phyloP scores from a whole-genome alignment of 2,329 filamentous ascomycete species.

The Dactylellina leptospora region DNA sequence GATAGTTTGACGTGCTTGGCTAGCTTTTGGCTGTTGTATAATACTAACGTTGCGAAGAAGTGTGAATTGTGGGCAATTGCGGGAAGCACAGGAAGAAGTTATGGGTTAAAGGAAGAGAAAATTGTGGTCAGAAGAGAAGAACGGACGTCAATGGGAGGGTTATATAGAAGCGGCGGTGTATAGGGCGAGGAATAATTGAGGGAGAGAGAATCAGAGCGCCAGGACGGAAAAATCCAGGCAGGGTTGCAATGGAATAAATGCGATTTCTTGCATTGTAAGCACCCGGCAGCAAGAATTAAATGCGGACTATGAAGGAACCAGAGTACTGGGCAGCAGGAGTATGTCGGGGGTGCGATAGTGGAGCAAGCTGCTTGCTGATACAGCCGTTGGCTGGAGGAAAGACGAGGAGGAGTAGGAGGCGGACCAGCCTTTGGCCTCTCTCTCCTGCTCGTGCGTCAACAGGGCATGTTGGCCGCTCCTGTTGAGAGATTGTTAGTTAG shows the following conservation, averaged over 20 bases:
- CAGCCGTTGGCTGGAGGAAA: too few relatives aligned
- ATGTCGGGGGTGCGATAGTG: not conserved
- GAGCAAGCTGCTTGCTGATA: too few relatives aligned
- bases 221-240: constrained; percentile 52
- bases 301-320: constrained; percentile 14
- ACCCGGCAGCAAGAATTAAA: constrained; percentile 26
- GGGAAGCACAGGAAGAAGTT: constrained; percentile 12
- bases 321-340: constrained; percentile 8
- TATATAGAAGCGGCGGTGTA: constrained; percentile 48
- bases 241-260: constrained; percentile 41
- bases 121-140: constrained; percentile 22
- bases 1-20: constrained; percentile 46
- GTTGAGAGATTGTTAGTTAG: not conserved
- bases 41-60: constrained; percentile 28
- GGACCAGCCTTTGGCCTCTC: not conserved
- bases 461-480: constrained; percentile 37
- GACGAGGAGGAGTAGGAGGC: constrained; percentile 11
- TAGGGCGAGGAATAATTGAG: constrained; percentile 7
- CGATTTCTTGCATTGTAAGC: constrained; percentile 20
- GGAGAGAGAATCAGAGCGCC: constrained; percentile 21
- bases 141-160: constrained; percentile 29
- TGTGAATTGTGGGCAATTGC: constrained; percentile 9
- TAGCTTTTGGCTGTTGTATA: constrained; percentile 16
- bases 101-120: constrained; percentile 2
- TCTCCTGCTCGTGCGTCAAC: constrained; percentile 46